Conservation (phyloP, 352 stramenopile species). For the Phytophthora vignae region DNA sequence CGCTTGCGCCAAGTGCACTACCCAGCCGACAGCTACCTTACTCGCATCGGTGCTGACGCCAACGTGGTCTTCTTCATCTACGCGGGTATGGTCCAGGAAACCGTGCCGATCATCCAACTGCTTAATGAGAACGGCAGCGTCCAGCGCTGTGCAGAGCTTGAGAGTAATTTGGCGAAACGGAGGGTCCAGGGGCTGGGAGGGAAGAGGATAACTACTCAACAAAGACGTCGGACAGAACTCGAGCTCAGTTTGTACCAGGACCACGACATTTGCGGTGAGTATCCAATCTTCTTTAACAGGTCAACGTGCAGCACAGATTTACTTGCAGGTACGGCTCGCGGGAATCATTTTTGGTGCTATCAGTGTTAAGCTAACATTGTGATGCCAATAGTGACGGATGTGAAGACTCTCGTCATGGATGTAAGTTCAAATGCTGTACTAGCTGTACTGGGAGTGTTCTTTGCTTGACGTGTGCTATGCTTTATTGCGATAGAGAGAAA, state of each 20-base stretch:
- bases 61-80: slow-evolving; percentile 87
- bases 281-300: slow-evolving; percentile 72
- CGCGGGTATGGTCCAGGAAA: slow-evolving; percentile 78
- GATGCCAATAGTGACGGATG: slow-evolving; percentile 61
- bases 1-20: slow-evolving; percentile 72
- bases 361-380: neutral
- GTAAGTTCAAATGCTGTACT: slow-evolving; percentile 36
- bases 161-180: slow-evolving; percentile 39
- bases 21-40: slow-evolving; percentile 68
- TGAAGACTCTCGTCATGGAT: slow-evolving; percentile 85
- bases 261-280: slow-evolving; percentile 83
- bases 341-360: neutral
- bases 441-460: neutral
- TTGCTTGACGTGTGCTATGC: neutral
- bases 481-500: slow-evolving; percentile 55
- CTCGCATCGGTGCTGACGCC: slow-evolving; percentile 72
- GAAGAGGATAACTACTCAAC: slow-evolving; percentile 45
- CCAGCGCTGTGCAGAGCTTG: slow-evolving; percentile 40
- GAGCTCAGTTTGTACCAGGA: slow-evolving; percentile 85
- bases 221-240: slow-evolving; percentile 59
- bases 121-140: slow-evolving; percentile 74
- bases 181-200: slow-evolving; percentile 34
- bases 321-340: slow-evolving; percentile 44
- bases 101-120: slow-evolving; percentile 70
- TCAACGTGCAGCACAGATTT: slow-evolving; percentile 68